Conservation (phyloP, 805 yeast species). For the Metschnikowia corniflorae region DNA sequence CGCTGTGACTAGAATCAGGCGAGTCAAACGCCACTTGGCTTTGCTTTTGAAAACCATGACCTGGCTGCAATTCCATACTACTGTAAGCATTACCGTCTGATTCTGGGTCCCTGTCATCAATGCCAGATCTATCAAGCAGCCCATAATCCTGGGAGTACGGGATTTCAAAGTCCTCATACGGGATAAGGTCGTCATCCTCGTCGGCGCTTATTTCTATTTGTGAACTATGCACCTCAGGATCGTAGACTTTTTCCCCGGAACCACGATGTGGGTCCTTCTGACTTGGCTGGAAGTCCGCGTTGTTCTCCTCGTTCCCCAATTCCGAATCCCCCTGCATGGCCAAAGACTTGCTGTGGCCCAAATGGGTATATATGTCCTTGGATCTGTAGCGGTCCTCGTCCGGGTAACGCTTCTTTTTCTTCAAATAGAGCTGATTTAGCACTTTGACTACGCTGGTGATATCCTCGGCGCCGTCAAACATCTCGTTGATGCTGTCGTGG, state of each 20-base stretch:
- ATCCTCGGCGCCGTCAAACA: slow-evolving; percentile 32
- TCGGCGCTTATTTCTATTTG: slow-evolving; percentile 1
- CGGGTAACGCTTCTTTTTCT: slow-evolving; percentile 31
- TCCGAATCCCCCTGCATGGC: slow-evolving; percentile 15
- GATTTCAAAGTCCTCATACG: slow-evolving; percentile 11
- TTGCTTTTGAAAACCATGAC: background rate
- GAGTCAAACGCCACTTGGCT: no score
- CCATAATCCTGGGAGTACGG: slow-evolving; percentile 5
- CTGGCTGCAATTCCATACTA: background rate
- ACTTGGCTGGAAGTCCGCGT: background rate
- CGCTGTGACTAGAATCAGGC: background rate
- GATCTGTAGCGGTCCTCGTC: slow-evolving; percentile 38
- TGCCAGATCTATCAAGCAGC: background rate
- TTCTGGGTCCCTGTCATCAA: no score
- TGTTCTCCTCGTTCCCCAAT: background rate
- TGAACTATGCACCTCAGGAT: slow-evolving; percentile 4
- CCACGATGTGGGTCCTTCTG: background rate
- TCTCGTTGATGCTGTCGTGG: slow-evolving; percentile 33
- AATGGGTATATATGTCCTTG: slow-evolving; percentile 35
- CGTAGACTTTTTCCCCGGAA: slow-evolving; percentile 7
- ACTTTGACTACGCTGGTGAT: slow-evolving; percentile 30
- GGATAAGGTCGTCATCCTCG: slow-evolving; percentile 12
- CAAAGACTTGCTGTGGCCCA: slow-evolving; percentile 25
- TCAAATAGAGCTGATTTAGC: slow-evolving; percentile 34
- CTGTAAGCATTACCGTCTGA: background rate